Conservation (phyloP, 2,329 filamentous ascomycete genomes). For the Nothopassalora personata region DNA sequence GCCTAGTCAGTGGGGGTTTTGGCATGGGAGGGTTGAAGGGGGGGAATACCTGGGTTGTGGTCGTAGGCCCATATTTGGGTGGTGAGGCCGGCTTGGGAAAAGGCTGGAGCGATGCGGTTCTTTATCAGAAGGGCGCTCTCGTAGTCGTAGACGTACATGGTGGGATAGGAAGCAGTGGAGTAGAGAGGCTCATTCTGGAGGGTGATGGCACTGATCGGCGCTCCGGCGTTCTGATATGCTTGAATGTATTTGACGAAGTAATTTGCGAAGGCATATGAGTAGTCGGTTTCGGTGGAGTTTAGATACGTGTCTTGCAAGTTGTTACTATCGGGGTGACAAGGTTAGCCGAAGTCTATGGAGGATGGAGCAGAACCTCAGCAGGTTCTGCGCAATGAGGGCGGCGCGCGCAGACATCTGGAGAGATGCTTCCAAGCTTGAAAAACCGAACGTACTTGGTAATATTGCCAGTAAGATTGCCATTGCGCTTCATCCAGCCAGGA, state of each 20-base stretch:
- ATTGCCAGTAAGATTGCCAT: constrained; percentile 10
- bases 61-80: constrained; percentile 21
- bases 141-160: constrained; percentile 20
- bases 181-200: constrained; percentile 18
- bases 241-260: constrained; percentile 15
- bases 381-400: no score
- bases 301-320: constrained; percentile 16
- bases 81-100: constrained; percentile 10
- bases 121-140: constrained; percentile 15
- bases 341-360: no score
- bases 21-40: not conserved
- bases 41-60: constrained; percentile 13
- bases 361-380: no score
- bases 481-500: constrained; percentile 22
- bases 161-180: constrained; percentile 11
- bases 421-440: no score
- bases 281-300: constrained; percentile 11
- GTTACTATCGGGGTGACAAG: constrained; percentile 1
- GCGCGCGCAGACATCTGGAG: no score
- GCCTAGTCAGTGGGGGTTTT: not conserved
- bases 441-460: not conserved
- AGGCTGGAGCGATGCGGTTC: constrained; percentile 15
- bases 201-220: constrained; percentile 16
- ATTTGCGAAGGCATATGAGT: constrained; percentile 14
- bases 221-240: constrained; percentile 14